Percentiles rank a stretch among this genome's conserved stretches.
Conservation (phyloP, 2,329 filamentous ascomycete species). For the Cadophora malorum region DNA sequence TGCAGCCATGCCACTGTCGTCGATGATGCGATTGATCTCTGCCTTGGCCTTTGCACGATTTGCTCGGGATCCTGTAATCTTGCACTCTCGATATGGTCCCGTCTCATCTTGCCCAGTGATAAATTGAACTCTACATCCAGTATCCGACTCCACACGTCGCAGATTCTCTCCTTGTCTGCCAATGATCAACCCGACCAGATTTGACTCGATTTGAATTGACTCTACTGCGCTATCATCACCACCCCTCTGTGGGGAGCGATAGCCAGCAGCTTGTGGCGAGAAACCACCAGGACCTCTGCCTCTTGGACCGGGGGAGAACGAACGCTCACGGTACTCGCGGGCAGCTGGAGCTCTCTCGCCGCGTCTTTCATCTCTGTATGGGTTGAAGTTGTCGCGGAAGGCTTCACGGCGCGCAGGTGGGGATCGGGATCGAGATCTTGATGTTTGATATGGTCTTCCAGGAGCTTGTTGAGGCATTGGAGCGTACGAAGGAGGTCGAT, state of each 20-base stretch:
- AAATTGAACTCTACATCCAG: slow-evolving; percentile 85
- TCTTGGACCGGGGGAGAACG: slow-evolving; percentile 69
- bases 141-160: slow-evolving; percentile 82
- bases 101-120: slow-evolving; percentile 75
- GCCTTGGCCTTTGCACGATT: slow-evolving; percentile 79
- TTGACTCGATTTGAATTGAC: slow-evolving; percentile 85
- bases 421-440: slow-evolving; percentile 74
- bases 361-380: slow-evolving; percentile 85
- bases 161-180: slow-evolving; percentile 90
- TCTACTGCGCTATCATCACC: slow-evolving; percentile 70
- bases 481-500: slow-evolving; percentile 54
- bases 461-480: slow-evolving; percentile 54
- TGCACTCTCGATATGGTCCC: slow-evolving; percentile 80
- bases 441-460: slow-evolving; percentile 65
- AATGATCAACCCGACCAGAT: slow-evolving; percentile 87
- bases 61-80: slow-evolving; percentile 76
- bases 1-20: slow-evolving; percentile 74
- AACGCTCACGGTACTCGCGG: slow-evolving; percentile 70
- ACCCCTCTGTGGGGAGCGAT: slow-evolving; percentile 62
- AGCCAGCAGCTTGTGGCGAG: slow-evolving; percentile 62
- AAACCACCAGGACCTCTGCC: slow-evolving; percentile 60
- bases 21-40: slow-evolving; percentile 87
- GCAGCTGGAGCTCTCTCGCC: slow-evolving; percentile 62
- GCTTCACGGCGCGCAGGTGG: slow-evolving; percentile 70
- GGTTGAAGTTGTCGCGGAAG: slow-evolving; percentile 78